Base-by-base conservation (phyloP, 2,329 filamentous ascomycete genomes). In the Emydomyces testavorans region DNA sequence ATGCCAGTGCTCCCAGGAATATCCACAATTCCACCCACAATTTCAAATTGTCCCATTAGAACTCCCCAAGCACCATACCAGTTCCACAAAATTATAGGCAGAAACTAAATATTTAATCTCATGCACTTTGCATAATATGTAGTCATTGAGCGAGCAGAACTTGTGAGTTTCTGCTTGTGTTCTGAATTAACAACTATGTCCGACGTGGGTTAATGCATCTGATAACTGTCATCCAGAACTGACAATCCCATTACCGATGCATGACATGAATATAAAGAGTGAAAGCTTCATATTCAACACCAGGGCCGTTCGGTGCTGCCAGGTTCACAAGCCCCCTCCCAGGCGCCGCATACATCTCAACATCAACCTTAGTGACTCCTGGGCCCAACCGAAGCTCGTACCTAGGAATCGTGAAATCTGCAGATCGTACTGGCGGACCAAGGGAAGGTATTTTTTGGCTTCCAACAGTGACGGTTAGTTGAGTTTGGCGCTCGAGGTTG, bases 351-450 rank as follows among this genome's bases (percentile, higher is more conserved):
- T 88, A 78, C 50, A 90, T 72, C 57, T 90, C 83, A 6, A 93
- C 74, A 57, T 88, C 83, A 43, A 94, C 76, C 38, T 81, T 76
- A 56, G 92, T 94, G 43, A 87, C 74, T 5, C 86, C 87, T 1
- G 77, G 75, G 21, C 77, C 74, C 23, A 94, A 69, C 44, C 77
- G 77, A 6, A 80, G 75, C 56, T 94, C 88, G 57, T 87, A 94
- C 0, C 83, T 69, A n/a, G 82, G 80, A 53, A 78, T 78, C 50
- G 73, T 71, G 39, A 66, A 72, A 56, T 74, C 71, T 15, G 56
- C 53, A 44, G 70, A 67, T 37, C 75, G 66, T 18, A 69, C 65
- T 44, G 79, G 78, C 18, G 77, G 73, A 2, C 76, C 72, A 20
- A 75, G 71, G 52, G 76, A 74, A n/a, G 83, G 71, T 6, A 82